Conservation (phyloP, 2,329 filamentous ascomycete genomes). For the Lecanoromycetidae sp. region DNA sequence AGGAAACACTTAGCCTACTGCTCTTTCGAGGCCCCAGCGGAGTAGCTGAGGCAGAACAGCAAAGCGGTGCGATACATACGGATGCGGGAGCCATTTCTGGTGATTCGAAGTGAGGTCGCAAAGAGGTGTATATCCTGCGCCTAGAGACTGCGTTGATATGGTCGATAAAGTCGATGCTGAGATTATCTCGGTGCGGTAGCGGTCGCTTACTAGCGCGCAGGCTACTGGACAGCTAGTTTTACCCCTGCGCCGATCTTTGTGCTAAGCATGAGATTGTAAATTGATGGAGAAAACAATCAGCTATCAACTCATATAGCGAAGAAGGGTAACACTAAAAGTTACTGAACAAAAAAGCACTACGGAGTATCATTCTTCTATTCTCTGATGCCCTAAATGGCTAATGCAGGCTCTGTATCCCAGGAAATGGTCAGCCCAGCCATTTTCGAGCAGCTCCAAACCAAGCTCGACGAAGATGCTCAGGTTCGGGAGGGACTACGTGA, state of each 20-base stretch:
- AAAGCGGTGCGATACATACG: constrained; percentile 86
- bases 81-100: constrained; percentile 71
- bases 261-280: no score
- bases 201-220: constrained; percentile 6
- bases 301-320: no score
- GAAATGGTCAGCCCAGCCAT: constrained; percentile 66
- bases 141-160: constrained; percentile 24
- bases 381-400: not conserved
- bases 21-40: constrained; percentile 30
- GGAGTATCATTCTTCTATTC: not conserved
- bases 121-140: constrained; percentile 89
- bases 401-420: constrained; percentile 16
- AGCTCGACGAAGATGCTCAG: constrained; percentile 75
- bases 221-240: no score
- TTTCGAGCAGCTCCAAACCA: constrained; percentile 75
- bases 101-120: constrained; percentile 47
- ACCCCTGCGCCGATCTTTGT: no score
- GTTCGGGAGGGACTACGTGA: constrained; percentile 74
- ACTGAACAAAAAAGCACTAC: no score
- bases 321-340: no score
- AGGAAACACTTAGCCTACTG: constrained; percentile 86
- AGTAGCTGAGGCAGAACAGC: constrained; percentile 61
- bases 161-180: not conserved
- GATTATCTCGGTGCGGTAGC: not conserved
- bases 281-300: no score